Base-by-base conservation (phyloP, 2,329 filamentous ascomycete species). In the Monilinia polystroma region DNA sequence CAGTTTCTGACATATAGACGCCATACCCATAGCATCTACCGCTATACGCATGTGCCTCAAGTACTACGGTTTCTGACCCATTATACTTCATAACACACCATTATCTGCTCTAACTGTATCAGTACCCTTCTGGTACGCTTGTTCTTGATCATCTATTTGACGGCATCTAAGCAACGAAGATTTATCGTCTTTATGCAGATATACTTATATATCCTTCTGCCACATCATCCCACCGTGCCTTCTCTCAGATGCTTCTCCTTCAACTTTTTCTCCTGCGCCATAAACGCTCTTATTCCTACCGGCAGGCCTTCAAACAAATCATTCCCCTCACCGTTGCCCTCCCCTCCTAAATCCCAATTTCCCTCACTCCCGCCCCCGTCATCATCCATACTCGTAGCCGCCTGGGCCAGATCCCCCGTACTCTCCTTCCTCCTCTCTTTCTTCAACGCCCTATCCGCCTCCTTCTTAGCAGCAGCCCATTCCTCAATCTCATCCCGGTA, bases 261-360 rank as follows among this genome's bases (percentile, higher is more conserved):
- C 68, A 99, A 78, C 77, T 83, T 89, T 84, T 98, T 98, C 81
- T 99, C 95, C 68, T 90, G 93, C 81, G 90, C 92, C 94, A 99
- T 98, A 75, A 99, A 99, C 78, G 97, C 94, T 69, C 92, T 83
- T 71, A 99, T 97, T 0, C 94, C 95, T 12, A 98, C 91, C 0
- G 95, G 94, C 63, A 99, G 88, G 71, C 86, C 87, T 60, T 86
- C 85, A 74, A 96, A 96, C 47, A 96, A 76, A 60, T 91, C 87
- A 2, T 87, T 87, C 65, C 86, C 82, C 54, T 74, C 16, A 16
- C 41, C 32, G 6, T 35, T 74, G 70, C 76, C 73, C 55, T 77
- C 70, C n/a, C 11, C 49, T 35, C 75, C 76, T 14, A 77, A 77
- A 32, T 78, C 75, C 90, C 90, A 92, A 73, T 88, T 89, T 18